phyloP scores from a whole-genome alignment of 2,329 filamentous ascomycete species.

The Penicillium sp. region DNA sequence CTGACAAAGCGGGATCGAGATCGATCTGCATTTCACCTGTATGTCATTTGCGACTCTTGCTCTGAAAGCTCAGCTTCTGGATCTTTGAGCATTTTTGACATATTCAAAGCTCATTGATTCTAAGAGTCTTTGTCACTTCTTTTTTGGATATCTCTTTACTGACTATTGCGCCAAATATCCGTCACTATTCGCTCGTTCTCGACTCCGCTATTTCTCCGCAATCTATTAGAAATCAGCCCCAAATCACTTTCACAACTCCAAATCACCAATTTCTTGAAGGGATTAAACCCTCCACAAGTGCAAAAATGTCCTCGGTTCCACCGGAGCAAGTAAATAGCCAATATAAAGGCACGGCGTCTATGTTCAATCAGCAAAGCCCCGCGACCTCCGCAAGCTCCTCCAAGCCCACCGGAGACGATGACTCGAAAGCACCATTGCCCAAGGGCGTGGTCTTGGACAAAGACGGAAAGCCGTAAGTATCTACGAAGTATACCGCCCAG shows the following conservation, averaged over 20 bases:
- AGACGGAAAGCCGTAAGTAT: constrained; percentile 50
- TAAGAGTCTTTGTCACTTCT: not conserved
- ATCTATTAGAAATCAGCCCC: constrained; percentile 22
- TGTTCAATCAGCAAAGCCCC: constrained; percentile 15
- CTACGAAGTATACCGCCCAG: not conserved
- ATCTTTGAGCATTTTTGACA: too few species aligned
- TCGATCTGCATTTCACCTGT: not conserved
- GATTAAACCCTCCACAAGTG: not conserved
- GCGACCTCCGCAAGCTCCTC: constrained; percentile 16
- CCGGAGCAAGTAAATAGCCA: constrained; percentile 26
- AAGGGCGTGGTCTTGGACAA: constrained; percentile 51
- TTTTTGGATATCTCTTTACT: not conserved
- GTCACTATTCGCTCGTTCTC: not conserved
- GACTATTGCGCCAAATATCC: not conserved
- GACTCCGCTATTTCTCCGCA: constrained; percentile 10
- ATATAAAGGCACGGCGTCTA: constrained; percentile 4
- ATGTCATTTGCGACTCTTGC: not conserved
- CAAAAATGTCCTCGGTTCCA: constrained; percentile 16
- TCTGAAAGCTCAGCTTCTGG: not conserved
- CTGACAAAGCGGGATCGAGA: constrained; percentile 18
- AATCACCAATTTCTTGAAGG: not conserved
- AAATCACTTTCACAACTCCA: not conserved
- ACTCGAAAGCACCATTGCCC: constrained; percentile 34
- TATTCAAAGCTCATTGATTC: not conserved
- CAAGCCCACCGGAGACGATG: constrained; percentile 24